phyloP scores from a whole-genome alignment of 2,329 filamentous ascomycete species.

The Drechslerella stenobrocha region DNA sequence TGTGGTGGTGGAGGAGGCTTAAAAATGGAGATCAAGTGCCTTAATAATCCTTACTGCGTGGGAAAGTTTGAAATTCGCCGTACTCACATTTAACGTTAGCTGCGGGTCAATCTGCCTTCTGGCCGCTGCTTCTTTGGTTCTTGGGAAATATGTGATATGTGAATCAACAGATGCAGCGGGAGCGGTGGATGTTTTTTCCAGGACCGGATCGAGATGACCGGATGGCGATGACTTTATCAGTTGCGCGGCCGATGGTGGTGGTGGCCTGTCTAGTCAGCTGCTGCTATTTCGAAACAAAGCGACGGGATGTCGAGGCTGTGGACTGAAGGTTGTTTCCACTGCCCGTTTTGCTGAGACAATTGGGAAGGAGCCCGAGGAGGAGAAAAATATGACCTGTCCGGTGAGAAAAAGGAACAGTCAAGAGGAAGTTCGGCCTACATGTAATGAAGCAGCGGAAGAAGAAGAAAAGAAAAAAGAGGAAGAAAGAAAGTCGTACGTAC shows the following conservation, averaged over 20 bases:
- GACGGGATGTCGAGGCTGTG: conserved; percentile 10
- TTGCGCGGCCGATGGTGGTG: too few relatives aligned
- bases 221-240: background rate
- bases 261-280: background rate
- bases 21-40: conserved; percentile 30
- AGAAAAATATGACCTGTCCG: conserved; percentile 26
- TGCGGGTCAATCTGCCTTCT: background rate
- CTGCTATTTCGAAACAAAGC: conserved; percentile 7
- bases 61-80: conserved; percentile 7
- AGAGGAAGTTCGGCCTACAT: background rate
- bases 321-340: conserved; percentile 12
- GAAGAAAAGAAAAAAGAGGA: conserved; percentile 25
- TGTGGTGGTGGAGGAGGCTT: conserved; percentile 29
- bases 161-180: background rate
- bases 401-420: conserved; percentile 31
- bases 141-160: background rate
- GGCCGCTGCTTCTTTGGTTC: background rate
- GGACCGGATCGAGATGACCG: conserved; percentile 1
- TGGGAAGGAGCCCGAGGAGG: background rate
- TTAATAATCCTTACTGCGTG: conserved; percentile 17
- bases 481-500: conserved; percentile 5
- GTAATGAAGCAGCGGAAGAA: conserved; percentile 35
- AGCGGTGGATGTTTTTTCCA: conserved; percentile 1
- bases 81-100: conserved; percentile 2
- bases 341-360: conserved; percentile 30